Evolutionary conservation across 2,329 filamentous ascomycete species (phyloP).

Genomic region (Exophiala aquamarina): DNA sequence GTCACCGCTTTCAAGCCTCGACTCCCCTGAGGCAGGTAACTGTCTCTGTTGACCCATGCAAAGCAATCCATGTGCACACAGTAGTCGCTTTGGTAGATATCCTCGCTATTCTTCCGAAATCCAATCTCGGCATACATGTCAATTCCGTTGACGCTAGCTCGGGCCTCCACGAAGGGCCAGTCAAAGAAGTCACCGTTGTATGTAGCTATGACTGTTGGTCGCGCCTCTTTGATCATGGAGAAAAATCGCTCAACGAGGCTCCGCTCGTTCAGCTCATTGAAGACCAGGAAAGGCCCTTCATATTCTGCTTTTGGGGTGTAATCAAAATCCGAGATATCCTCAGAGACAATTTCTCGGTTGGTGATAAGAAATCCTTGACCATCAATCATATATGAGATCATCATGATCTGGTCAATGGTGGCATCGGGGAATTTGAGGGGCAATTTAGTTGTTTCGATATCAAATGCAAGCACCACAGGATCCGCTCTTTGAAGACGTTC

Average conservation of each 20-base stretch:
- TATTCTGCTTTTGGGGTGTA: constrained; percentile 98
- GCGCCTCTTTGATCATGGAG: constrained; percentile 88
- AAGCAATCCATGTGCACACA: constrained; percentile 99
- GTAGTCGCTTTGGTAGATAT: constrained; percentile 94
- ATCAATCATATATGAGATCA: constrained; percentile 99
- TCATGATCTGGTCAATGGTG: constrained; percentile 95
- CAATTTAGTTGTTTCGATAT: constrained; percentile 96
- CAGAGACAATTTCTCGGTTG: constrained; percentile 94
- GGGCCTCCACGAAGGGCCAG: constrained; percentile 96
- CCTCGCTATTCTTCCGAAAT: constrained; percentile 91
- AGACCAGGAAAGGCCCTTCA: constrained; percentile 91
- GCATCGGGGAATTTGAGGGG: constrained; percentile 97
- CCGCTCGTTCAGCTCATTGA: constrained; percentile 96
- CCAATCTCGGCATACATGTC: constrained; percentile 99
- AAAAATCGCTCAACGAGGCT: constrained; percentile 88
- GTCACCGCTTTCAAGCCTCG: constrained; percentile 97
- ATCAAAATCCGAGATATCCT: constrained; percentile 96
- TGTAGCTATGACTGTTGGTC: constrained; percentile 96
- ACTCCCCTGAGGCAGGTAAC: constrained; percentile 94
- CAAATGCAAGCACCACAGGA: constrained; percentile 97
- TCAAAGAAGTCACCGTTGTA: constrained; percentile 99
- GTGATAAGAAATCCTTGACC: constrained; percentile 97
- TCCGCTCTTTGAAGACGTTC: constrained; percentile 88
- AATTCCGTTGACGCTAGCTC: constrained; percentile 90
- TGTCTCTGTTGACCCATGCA: constrained; percentile 98